Conservation (phyloP, 768 basidiomycete species). For the Inosperma sp. region DNA sequence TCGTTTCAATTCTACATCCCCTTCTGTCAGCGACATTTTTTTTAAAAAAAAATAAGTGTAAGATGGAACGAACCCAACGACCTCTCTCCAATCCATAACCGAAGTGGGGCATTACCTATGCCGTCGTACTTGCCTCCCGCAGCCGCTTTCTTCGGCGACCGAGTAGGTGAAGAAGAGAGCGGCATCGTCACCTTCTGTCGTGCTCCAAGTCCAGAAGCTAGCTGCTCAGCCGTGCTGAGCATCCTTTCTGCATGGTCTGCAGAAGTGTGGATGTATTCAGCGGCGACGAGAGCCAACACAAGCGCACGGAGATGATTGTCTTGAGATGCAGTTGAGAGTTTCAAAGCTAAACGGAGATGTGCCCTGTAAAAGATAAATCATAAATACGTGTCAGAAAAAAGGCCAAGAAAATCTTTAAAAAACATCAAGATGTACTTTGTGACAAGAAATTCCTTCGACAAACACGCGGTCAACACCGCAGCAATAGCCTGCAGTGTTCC, state of each 20-base stretch:
- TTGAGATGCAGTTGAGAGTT: slow-evolving; percentile 49
- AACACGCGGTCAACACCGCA: slow-evolving; percentile 49
- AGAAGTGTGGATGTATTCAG: slow-evolving; percentile 69
- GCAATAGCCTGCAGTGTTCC: slow-evolving; percentile 54
- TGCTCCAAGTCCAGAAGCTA: slow-evolving; percentile 67
- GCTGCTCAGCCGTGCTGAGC: slow-evolving; percentile 61
- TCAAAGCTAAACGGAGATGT: slow-evolving; percentile 56
- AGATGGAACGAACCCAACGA: slow-evolving; percentile 47
- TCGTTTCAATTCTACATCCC: slow-evolving; percentile 49
- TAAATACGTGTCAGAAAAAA: not conserved
- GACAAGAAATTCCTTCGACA: slow-evolving; percentile 50
- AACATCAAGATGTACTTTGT: slow-evolving; percentile 49
- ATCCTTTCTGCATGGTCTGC: slow-evolving; percentile 64
- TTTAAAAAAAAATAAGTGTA: not conserved
- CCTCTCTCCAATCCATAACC: slow-evolving; percentile 71
- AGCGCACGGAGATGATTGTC: slow-evolving; percentile 75
- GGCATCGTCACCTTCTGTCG: slow-evolving; percentile 26
- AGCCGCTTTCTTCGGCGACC: slow-evolving; percentile 12
- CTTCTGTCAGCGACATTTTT: not conserved
- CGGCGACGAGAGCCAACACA: slow-evolving; percentile 60
- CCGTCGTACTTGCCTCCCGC: slow-evolving; percentile 20
- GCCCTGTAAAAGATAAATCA: slow-evolving; percentile 34
- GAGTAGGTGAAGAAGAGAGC: no score
- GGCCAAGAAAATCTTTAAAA: not conserved
- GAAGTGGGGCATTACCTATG: slow-evolving; percentile 58